phyloP scores from a whole-genome alignment of 768 basidiomycete species.

The Lenzites betulinus region DNA sequence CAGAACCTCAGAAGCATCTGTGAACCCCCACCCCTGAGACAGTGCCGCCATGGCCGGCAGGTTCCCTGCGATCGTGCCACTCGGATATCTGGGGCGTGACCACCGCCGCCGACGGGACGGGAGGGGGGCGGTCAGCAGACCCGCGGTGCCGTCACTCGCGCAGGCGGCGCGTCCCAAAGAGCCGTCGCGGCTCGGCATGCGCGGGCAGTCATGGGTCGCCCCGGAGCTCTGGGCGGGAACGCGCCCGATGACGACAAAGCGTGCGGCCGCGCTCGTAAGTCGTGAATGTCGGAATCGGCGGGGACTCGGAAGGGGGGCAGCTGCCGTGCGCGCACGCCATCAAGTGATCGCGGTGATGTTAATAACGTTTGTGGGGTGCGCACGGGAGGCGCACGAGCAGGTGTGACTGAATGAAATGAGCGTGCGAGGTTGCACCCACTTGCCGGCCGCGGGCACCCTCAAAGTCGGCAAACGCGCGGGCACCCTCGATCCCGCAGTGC shows the following conservation, averaged over 20 bases:
- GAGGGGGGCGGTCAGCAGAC: constrained; percentile 6
- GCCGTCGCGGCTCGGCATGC: constrained; percentile 2
- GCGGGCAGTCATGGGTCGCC: constrained; percentile 2
- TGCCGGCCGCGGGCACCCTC: background rate
- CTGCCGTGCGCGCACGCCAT: background rate
- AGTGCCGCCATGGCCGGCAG: too few relatives aligned
- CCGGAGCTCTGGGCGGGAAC: too few relatives aligned
- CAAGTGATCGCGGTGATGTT: background rate
- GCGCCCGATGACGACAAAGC: background rate
- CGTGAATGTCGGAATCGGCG: too few relatives aligned
- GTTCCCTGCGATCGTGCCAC: too few relatives aligned
- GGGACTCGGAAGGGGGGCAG: too few relatives aligned
- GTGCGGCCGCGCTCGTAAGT: too few relatives aligned
- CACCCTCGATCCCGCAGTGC: too few relatives aligned
- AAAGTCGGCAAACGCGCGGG: too few relatives aligned
- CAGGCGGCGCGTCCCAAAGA: background rate
- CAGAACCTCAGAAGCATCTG: too few relatives aligned
- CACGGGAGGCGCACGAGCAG: background rate
- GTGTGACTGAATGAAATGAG: too few relatives aligned
- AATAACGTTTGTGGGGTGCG: background rate
- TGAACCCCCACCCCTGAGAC: background rate
- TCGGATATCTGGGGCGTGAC: too few relatives aligned
- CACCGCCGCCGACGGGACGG: background rate
- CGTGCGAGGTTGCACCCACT: too few relatives aligned
- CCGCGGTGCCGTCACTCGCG: constrained; percentile 4